Base-by-base conservation (phyloP, 139 green algal species). In the Medakamo hakoo region DNA sequence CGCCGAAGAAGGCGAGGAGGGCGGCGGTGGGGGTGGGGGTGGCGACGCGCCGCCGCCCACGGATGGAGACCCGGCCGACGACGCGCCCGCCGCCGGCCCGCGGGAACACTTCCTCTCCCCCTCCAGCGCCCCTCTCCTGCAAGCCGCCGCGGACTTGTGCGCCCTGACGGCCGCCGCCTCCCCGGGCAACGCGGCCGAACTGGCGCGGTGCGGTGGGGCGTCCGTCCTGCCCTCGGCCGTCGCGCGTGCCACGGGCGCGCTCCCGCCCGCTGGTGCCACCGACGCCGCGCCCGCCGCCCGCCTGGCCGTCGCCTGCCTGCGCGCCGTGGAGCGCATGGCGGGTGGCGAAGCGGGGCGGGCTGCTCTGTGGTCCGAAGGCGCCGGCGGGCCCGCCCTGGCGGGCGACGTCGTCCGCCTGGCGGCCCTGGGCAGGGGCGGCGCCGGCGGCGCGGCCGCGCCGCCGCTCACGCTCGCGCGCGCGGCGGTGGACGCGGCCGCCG, bases 131-230 rank as follows among this genome's bases (percentile, higher is more conserved):
- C 78, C 78, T 3, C 68, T 60, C 58, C 68, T 80, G 49, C 72
- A 92, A 73, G 75, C 81, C 1, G 76, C 82, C 3, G 78, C 81
- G 4, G 82, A 97, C 74, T 84, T 97, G 60, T 82, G 73, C 62
- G 97, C 87, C 87, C 74, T 96, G 28, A 96, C 88, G 20, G 94
- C 85, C 65, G 73, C 82, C 20, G 76, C 58, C 27, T 89, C 76
- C 19, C 63, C 69, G 4, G 76, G 88, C 2, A 96, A 96, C 59
- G 88, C 80, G 2, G 86, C 93, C 52, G 90, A 97, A 82, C 80
- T 96, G 57, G 70, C 82, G 0, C 73, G 90, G 2, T 79, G 63
- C 3, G 88, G 82, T 4, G 89, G 90, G 4, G 55, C 92, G 28
- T 58, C 27, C 20, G 64, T 88, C 22, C 67, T 96, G 57, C 75